Conservation (phyloP, 352 stramenopile genomes). For the Phytophthora megakarya region DNA sequence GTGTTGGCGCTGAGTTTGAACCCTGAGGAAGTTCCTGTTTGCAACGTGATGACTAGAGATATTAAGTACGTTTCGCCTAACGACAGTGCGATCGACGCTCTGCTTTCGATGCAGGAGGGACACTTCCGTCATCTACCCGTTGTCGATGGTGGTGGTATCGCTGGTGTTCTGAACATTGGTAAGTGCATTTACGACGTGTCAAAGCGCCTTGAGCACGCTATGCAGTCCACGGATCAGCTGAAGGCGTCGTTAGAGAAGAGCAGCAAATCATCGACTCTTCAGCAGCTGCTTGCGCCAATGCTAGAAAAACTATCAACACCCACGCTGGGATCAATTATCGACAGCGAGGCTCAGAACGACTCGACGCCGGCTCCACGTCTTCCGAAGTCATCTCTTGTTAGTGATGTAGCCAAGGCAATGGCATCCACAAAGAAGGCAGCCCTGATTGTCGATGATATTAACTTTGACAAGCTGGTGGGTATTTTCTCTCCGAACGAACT, state of each 20-base stretch:
- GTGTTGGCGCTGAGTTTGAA: conserved; percentile 90
- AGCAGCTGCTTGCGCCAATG: conserved; percentile 82
- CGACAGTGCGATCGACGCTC: conserved; percentile 95
- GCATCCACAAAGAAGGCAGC: conserved; percentile 89
- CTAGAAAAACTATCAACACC: conserved; percentile 81
- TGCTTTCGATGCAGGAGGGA: conserved; percentile 98
- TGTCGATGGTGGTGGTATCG: conserved; percentile 86
- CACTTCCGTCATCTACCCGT: conserved; percentile 98
- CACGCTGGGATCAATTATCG: conserved; percentile 85
- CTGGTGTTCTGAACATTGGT: conserved; percentile 97
- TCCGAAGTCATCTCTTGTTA: conserved; percentile 85
- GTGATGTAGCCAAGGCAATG: conserved; percentile 79
- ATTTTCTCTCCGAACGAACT: conserved; percentile 98
- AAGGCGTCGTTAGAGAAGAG: conserved; percentile 84
- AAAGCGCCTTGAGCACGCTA: conserved; percentile 93
- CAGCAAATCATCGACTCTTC: conserved; percentile 70
- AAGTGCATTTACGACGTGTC: conserved; percentile 99
- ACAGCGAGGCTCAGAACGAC: conserved; percentile 64
- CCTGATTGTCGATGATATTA: conserved; percentile 92
- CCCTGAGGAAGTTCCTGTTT: conserved; percentile 69
- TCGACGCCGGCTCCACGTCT: conserved; percentile 68
- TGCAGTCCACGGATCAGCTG: conserved; percentile 81
- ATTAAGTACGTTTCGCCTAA: conserved; percentile 95
- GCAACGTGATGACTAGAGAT: conserved; percentile 95
- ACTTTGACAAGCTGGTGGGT: conserved; percentile 89